Percentiles rank a stretch among this genome's conserved stretches.
Evolutionary conservation across 2,329 filamentous ascomycete genomes (phyloP).

Genomic region (Ophiosphaerella korrae): DNA sequence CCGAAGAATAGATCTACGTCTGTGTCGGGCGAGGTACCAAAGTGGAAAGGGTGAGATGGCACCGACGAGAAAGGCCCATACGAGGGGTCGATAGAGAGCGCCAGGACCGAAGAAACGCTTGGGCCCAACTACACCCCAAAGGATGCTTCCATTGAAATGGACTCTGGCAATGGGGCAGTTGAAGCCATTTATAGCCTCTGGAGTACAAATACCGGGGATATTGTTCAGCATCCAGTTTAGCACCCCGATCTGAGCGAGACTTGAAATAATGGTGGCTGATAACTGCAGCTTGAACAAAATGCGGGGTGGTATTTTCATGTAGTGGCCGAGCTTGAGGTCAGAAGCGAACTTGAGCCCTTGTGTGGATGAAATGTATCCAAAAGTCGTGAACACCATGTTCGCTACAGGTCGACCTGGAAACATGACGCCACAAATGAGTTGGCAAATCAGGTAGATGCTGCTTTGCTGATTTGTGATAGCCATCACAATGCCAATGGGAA

Average conservation of each 20-base stretch:
- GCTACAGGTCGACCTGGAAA: constrained; percentile 86
- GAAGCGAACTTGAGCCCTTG: constrained; percentile 89
- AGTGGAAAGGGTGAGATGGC: constrained; percentile 74
- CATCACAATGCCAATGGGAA: constrained; percentile 92
- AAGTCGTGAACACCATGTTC: constrained; percentile 93
- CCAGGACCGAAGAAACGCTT: constrained; percentile 78
- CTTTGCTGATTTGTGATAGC: constrained; percentile 89
- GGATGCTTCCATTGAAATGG: constrained; percentile 87
- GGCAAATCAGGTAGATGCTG: constrained; percentile 84
- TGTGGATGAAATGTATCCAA: constrained; percentile 85
- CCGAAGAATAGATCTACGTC: constrained; percentile 65
- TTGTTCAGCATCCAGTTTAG: constrained; percentile 89
- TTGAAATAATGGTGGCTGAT: constrained; percentile 75
- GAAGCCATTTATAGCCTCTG: constrained; percentile 82
- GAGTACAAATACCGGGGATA: constrained; percentile 77
- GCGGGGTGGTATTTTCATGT: constrained; percentile 85
- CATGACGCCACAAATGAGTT: constrained; percentile 79
- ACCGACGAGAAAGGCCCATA: constrained; percentile 83
- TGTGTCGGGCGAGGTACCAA: constrained; percentile 69
- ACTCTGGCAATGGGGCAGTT: constrained; percentile 86
- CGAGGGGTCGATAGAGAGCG: constrained; percentile 74
- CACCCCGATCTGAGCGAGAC: constrained; percentile 79
- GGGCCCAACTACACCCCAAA: constrained; percentile 88
- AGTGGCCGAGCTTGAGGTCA: constrained; percentile 85
- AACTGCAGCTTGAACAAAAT: constrained; percentile 80